Base-by-base conservation (phyloP, 805 yeast genomes). In the Wickerhamiella alocasiicola region DNA sequence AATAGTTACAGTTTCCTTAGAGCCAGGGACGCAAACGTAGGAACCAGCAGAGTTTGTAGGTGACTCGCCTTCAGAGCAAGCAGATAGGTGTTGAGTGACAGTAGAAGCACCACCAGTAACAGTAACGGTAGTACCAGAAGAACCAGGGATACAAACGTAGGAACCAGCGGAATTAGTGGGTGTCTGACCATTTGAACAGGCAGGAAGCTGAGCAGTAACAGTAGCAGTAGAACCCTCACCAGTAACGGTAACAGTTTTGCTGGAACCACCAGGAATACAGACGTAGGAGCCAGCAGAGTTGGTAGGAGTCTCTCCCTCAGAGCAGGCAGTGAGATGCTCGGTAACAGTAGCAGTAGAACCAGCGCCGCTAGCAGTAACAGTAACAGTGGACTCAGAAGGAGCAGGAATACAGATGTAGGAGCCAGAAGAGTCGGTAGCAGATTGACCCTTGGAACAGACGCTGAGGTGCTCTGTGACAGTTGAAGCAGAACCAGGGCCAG, bases 361-460 rank as follows among this genome's bases (percentile, higher is more conserved):
- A 21, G 40, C n/a, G 11, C 32, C 31, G 17, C 47, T 36, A 5
- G 35, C 21, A 23, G 44, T 32, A 11, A 36, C 45, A 26, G 47
- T 47, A 18, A 42, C 44, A 18, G 49, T 41, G 30, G 41, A 21
- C 39, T 24, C 24, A 46, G 42, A n/a, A 20, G 45, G 42, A 17
- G 29, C 24, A 27, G 41, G 41, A 18, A 37, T 30, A 31, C 41
- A 37, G 23, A n/a, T 12, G 30, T 30, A 37, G 6, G 29, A 2
- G 18, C 41, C 35, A 21, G 24, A n/a, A 16, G 29, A 16, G 24
- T 15, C 24, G 12, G 16, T 9, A 17, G 35, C 20, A 5, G 35
- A 2, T 31, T 37, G 24, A 26, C 31, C 31, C 3, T 9, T 6
- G 6, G 41, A 37, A 21, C 41, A 37, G 24, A 20, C 35, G 28